These are phyloP conservation scores for Podila minutissima DNA, from an alignment of 192 early-diverging fungal species.

Conservation along the genomic window DNA sequence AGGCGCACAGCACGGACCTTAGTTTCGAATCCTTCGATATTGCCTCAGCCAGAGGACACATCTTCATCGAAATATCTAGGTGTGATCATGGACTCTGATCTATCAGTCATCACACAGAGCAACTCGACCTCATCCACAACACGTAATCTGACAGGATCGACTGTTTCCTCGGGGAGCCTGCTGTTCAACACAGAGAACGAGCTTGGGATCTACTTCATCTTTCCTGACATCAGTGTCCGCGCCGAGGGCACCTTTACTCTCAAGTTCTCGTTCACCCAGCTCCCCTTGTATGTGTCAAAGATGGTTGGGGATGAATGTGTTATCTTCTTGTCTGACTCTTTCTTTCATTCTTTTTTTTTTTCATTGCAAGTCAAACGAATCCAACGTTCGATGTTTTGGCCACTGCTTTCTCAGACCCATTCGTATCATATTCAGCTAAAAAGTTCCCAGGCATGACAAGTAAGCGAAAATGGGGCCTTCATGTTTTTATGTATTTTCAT, in stretches of 20 bases:
- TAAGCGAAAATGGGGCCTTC: not conserved
- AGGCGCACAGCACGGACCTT: slow-evolving; percentile 50
- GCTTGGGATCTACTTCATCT: slow-evolving; percentile 80
- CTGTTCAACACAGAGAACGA: slow-evolving; percentile 72
- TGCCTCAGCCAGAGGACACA: too few relatives aligned
- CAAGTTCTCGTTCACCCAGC: slow-evolving; percentile 73
- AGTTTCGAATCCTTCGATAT: slow-evolving; percentile 50
- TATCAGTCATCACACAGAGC: slow-evolving; percentile 4
- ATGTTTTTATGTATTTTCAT: not conserved
- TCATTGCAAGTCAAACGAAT: slow-evolving; percentile 2
- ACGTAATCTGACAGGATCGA: slow-evolving; percentile 77
- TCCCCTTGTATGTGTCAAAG: slow-evolving; percentile 60
- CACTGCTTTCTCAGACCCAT: slow-evolving; percentile 68
- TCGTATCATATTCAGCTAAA: slow-evolving; percentile 79
- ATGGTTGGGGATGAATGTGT: not conserved
- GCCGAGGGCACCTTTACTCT: slow-evolving; percentile 78
- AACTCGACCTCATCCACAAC: slow-evolving; percentile 40
- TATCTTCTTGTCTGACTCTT: not conserved
- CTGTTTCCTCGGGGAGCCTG: slow-evolving; percentile 72
- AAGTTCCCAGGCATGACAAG: slow-evolving; percentile 84
- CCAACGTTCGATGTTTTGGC: slow-evolving; percentile 34
- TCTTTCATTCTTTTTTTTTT: slow-evolving; percentile 4
- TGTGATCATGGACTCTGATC: slow-evolving; percentile 4
- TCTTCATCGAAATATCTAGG: too few relatives aligned
- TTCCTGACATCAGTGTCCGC: slow-evolving; percentile 81